Evolutionary conservation across 257 asterid species (phyloP), one percentile per base, ranked within the genome.

Genomic region (Marsdenia floribunda): DNA sequence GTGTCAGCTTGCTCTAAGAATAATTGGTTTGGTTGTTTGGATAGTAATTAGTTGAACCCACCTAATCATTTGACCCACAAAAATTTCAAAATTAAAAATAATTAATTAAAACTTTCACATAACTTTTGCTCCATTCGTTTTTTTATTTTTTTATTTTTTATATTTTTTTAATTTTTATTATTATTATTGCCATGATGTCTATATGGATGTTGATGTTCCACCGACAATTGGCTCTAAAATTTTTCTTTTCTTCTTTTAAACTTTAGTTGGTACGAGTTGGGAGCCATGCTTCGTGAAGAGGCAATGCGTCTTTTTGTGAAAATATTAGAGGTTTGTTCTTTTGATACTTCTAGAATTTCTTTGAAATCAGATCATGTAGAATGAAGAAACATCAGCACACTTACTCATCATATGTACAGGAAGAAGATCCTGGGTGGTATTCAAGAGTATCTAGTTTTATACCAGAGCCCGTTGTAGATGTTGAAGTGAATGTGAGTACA

Each of bases 231-330:
- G 40, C n/a, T 42, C 68, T 72, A 59, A 71, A 11, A 44, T 0
- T 44, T 44, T 44, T 38, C 10, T 42, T 44, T 44, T 6, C 40
- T 29, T 29, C 49, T 46, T 61, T 40, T 13, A 54, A 5, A 72
- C 68, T 76, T 81, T 86, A 94, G 98, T 85, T 94, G 99, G 99
- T 86, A 84, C 81, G 96, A 88, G 77, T 93, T 94, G 75, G 98
- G 95, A 76, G 90, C 87, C 83, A 90, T 94, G 97, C 87, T 86
- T 64, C 85, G 96, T 65, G 86, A 92, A 15, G 98, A 94, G 85
- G 99, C 99, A 69, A 94, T 94, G 99, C 97, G 99, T 69, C 95
- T 94, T 53, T 94, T 94, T 86, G 97, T 92, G 76, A 94, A 94
- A 88, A 87, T 94, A 82, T 84, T 94, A 83, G 99, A 94, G 99